Base-by-base conservation (phyloP, 2,329 filamentous ascomycete genomes). In the Botrytis byssoidea region DNA sequence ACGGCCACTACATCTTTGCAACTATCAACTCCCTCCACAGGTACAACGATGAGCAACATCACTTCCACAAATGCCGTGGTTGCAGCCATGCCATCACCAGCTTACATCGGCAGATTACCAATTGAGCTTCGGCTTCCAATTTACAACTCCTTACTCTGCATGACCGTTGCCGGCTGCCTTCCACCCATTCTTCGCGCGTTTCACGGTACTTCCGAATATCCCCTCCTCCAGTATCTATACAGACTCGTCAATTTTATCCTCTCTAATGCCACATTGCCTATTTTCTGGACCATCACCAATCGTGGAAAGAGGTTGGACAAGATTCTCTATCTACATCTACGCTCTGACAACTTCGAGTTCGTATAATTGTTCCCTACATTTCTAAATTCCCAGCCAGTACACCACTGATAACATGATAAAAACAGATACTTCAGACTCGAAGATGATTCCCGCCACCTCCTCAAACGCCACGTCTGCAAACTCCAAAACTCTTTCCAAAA, bases 61-160 rank as follows among this genome's bases (percentile, higher is more conserved):
- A 48, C 20, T n/a, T 25, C 22, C 25, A n/a, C 25, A 4, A n/a
- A 10, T n/a, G 14, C 48, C 12, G 10, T 25, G 25, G 12, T 1
- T 14, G 10, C 51, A 29, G 14, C 0, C 6, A 18, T 18, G 14
- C n/a, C 6, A 18, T 7, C n/a, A 55, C 1, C n/a, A 29, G n/a
- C 1, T 18, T 3, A 0, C n/a, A 8, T 29, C 3, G 7, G 6
- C 14, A 29, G 2, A 29, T 57, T 32, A 18, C 10, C 42, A 1
- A 20, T 35, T 32, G 29, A 66, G 22, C 10, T 25, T 6, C 16
- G n/a, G n/a, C 7, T 66, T 35, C 1, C 3, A 0, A 48, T 66
- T 14, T 66, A 35, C 20, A 46, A 25, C 3, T 1, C 29, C 1
- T 4, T 18, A 6, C 29, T 66, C 42, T 66, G 42, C 42, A 66